Evolutionary conservation across 2,329 filamentous ascomycete species (phyloP).

Genomic region (Diaporthe batatas): DNA sequence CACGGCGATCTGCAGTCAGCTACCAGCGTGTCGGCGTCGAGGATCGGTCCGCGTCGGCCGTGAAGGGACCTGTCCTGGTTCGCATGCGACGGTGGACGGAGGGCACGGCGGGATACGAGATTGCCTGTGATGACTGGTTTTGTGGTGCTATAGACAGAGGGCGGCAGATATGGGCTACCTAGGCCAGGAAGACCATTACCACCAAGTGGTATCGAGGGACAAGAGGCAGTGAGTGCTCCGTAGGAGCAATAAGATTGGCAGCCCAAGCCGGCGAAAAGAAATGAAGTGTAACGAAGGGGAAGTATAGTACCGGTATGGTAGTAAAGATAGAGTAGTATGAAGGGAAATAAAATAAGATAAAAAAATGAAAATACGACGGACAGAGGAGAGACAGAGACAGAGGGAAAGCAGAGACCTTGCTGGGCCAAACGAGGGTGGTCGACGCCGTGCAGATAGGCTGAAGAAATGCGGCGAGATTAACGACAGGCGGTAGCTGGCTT

Average conservation of each 20-base stretch:
- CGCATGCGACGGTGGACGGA: constrained; percentile 17
- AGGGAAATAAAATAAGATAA: constrained; percentile 34
- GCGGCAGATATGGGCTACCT: constrained; percentile 25
- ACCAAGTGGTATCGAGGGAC: constrained; percentile 35
- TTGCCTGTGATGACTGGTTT: no score
- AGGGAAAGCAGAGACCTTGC: constrained; percentile 38
- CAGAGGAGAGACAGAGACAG: constrained; percentile 43
- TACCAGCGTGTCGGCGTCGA: constrained; percentile 29
- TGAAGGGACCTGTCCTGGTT: constrained; percentile 30
- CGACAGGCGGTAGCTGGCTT: constrained; percentile 37
- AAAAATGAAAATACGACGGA: constrained; percentile 21
- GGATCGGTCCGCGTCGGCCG: constrained; percentile 3
- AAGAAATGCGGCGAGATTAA: constrained; percentile 39
- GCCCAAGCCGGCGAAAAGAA: constrained; percentile 28
- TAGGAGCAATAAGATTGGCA: constrained; percentile 40
- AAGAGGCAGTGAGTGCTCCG: constrained; percentile 23
- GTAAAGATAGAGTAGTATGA: constrained; percentile 40
- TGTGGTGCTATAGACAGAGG: constrained; percentile 36
- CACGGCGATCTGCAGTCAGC: constrained; percentile 25
- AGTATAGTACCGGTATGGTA: constrained; percentile 32
- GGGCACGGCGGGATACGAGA: constrained; percentile 7
- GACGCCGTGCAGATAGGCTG: constrained; percentile 42
- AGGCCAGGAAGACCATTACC: constrained; percentile 33
- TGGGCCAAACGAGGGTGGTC: constrained; percentile 37
- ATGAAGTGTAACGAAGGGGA: constrained; percentile 26